These are phyloP conservation scores for Clonostachys rhizophaga DNA, from an alignment of 2,329 filamentous ascomycete species.

Conservation along the genomic window DNA sequence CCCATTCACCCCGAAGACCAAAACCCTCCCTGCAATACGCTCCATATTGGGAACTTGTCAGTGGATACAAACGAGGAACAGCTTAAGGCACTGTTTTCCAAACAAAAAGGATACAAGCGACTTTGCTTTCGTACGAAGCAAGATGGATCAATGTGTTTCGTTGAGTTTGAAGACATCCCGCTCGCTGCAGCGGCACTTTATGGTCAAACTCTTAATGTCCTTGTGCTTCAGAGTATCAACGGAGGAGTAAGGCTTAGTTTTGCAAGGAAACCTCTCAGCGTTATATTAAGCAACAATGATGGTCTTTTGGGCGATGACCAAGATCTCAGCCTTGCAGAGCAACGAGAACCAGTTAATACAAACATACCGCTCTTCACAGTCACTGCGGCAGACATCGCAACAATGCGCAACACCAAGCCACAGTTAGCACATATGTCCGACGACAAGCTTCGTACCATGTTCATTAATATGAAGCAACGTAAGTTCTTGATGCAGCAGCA, in stretches of 20 bases:
- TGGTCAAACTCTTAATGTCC: slow-evolving; percentile 78
- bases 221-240: slow-evolving; percentile 83
- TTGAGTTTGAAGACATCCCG: slow-evolving; percentile 92
- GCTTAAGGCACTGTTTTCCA: slow-evolving; percentile 87
- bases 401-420: slow-evolving; percentile 16
- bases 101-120: slow-evolving; percentile 90
- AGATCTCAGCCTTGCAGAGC: background rate
- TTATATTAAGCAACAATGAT: no score
- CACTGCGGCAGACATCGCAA: slow-evolving; percentile 22
- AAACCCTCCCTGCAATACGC: slow-evolving; percentile 94
- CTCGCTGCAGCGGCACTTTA: slow-evolving; percentile 87
- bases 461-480: slow-evolving; percentile 23
- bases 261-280: slow-evolving; percentile 60
- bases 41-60: slow-evolving; percentile 96
- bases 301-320: no score
- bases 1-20: slow-evolving; percentile 91
- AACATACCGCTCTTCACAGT: slow-evolving; percentile 17
- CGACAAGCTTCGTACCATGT: slow-evolving; percentile 22
- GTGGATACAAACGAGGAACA: slow-evolving; percentile 92
- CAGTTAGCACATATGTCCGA: slow-evolving; percentile 20
- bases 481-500: slow-evolving; percentile 4
- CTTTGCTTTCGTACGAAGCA: slow-evolving; percentile 93
- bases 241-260: slow-evolving; percentile 94
- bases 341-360: slow-evolving; percentile 18
- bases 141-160: slow-evolving; percentile 97